phyloP scores from a whole-genome alignment of 345 rosid species.

The Bruguiera gymnorhiza region DNA sequence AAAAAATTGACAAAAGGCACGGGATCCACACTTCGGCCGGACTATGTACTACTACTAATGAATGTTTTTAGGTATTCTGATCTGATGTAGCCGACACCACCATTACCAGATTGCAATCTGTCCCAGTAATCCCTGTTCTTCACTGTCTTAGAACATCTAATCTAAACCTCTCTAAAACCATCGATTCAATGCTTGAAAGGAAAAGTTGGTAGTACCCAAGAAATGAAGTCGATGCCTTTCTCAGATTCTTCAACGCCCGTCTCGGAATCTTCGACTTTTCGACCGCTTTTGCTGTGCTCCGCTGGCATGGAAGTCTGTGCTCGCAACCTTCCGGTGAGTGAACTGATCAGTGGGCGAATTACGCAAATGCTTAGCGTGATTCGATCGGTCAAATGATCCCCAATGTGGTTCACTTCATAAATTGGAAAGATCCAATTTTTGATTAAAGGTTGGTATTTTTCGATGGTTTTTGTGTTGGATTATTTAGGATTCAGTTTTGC shows the following conservation, averaged over 20 bases:
- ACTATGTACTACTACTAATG: too few species aligned
- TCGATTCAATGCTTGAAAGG: not conserved
- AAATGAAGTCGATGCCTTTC: slow-evolving; percentile 27
- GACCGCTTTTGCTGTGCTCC: not conserved
- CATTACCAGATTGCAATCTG: not conserved
- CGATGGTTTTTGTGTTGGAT: too few species aligned
- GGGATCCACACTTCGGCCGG: too few species aligned
- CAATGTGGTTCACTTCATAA: too few species aligned
- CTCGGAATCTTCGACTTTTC: slow-evolving; percentile 9
- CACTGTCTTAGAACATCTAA: not conserved
- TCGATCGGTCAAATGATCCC: too few species aligned
- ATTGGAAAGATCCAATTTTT: too few species aligned
- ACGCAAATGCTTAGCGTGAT: not conserved
- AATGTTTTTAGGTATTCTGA: not conserved
- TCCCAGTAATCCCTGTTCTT: not conserved
- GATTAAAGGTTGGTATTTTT: too few species aligned
- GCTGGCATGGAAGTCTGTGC: slow-evolving; percentile 1
- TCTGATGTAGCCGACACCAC: not conserved
- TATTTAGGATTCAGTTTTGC: too few species aligned
- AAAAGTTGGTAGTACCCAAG: not conserved
- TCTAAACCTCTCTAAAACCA: not conserved
- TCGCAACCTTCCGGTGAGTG: slow-evolving; percentile 26
- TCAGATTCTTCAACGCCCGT: slow-evolving; percentile 21
- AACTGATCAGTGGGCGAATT: not conserved
- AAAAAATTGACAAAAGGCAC: too few species aligned